Base-by-base conservation (phyloP, 352 stramenopile species). In the Globisporangium lucens region DNA sequence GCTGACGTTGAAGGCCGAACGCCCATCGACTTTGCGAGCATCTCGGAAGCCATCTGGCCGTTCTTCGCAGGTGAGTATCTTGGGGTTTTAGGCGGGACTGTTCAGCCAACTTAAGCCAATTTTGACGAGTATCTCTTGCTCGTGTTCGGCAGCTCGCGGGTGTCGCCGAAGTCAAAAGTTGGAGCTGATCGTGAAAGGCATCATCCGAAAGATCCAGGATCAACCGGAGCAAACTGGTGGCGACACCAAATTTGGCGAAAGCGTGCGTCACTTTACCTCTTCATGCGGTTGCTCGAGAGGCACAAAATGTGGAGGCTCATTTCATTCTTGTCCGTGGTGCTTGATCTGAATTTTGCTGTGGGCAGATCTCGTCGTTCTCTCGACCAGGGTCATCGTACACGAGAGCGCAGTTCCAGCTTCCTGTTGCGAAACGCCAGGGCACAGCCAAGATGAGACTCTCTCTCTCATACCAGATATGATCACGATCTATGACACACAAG, bases 381-480 rank as follows among this genome's bases (percentile, higher is more conserved):
- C 79, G 86, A 9, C 86, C 86, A 12, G 86, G 83, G 15, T 94
- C 86, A 1, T 83, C 86, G 20, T 94, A 94, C 68, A 80, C 74
- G 27, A 68, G 82, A 51, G 83, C 82, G 9, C 82, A 92, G 53
- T 78, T 88, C 63, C 76, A 89, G 30, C 80, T 79, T 0, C 78
- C 80, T 1, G 72, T 80, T 0, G 73, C 61, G 35, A 84, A 77
- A 35, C 78, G 81, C 38, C 73, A 77, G 57, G 76, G 72, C 24
- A 73, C 79, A 22, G 68, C 71, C 27, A 91, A 89, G 73, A 81
- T 91, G 56, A 4, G 53, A 51, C 2, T 62, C 20, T 27, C 8
- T 20, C 24, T 56, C 15, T 49, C 41, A 4, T 10, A 9, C 8
- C 6, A 22, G 13, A 49, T 49, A 3, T 49, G 41, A 9, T 9